Evolutionary conservation across 169 alveolate species (phyloP).

Genomic region (Plasmodium blacklocki): DNA sequence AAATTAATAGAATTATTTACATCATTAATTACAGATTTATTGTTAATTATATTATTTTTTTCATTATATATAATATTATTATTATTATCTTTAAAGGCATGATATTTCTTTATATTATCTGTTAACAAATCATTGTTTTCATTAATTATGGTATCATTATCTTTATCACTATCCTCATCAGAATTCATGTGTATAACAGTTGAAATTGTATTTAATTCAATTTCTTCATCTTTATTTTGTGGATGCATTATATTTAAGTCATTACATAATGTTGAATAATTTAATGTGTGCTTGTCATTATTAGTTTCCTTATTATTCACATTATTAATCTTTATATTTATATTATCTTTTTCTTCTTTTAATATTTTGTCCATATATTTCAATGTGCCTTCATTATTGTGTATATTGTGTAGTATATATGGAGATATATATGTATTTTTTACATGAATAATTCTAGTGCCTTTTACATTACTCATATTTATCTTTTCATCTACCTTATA

Average conservation of each 20-base stretch:
- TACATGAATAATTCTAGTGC: conserved; percentile 45
- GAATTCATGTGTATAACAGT: conserved; percentile 55
- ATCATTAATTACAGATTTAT: not conserved
- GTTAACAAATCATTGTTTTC: conserved; percentile 23
- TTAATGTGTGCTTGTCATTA: conserved; percentile 42
- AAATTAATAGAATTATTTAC: not conserved
- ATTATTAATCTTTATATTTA: conserved; percentile 14
- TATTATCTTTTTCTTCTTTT: conserved; percentile 20
- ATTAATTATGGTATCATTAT: conserved; percentile 33
- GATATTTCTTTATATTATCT: conserved; percentile 8
- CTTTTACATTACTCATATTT: not conserved
- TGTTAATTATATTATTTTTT: not conserved
- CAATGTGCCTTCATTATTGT: conserved; percentile 8
- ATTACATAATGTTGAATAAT: conserved; percentile 24
- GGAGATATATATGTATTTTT: conserved; percentile 74
- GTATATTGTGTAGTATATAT: conserved; percentile 50
- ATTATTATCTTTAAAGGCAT: not conserved
- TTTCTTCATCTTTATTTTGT: conserved; percentile 31
- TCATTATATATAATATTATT: not conserved
- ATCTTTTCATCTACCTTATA: not conserved
- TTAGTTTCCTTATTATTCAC: conserved; percentile 20
- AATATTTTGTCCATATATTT: conserved; percentile 29
- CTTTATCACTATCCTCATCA: conserved; percentile 35
- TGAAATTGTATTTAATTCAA: conserved; percentile 48
- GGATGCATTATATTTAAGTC: conserved; percentile 10